phyloP scores from a whole-genome alignment of 345 rosid genomes.

The Cardamine resedifolia region DNA sequence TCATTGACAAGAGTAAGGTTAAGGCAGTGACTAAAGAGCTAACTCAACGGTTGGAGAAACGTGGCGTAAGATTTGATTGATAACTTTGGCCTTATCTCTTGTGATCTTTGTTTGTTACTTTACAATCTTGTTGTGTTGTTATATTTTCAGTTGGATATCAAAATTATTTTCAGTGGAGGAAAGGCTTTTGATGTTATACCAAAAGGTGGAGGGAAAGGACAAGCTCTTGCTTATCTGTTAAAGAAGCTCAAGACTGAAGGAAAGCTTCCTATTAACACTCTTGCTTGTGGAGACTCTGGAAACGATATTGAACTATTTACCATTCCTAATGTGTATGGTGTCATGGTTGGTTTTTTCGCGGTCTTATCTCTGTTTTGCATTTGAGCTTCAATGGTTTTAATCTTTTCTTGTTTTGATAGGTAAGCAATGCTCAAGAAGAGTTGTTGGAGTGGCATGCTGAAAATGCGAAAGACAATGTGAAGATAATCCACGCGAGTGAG shows the following conservation, averaged over 20 bases:
- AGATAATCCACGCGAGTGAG: slow-evolving; percentile 72
- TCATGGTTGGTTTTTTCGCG: slow-evolving; percentile 59
- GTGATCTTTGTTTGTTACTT: background rate
- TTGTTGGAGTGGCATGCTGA: slow-evolving; percentile 80
- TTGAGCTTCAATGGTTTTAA: background rate
- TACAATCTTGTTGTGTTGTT: background rate
- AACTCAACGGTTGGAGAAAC: slow-evolving; percentile 56
- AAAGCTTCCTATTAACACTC: slow-evolving; percentile 68
- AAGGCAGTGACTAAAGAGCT: slow-evolving; percentile 55
- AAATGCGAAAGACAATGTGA: slow-evolving; percentile 74
- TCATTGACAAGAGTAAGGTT: slow-evolving; percentile 72
- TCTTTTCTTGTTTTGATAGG: slow-evolving; percentile 43
- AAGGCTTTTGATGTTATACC: slow-evolving; percentile 87
- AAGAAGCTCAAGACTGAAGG: slow-evolving; percentile 69
- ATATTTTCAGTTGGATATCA: slow-evolving; percentile 68
- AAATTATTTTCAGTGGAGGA: slow-evolving; percentile 90
- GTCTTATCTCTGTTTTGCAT: background rate
- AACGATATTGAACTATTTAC: slow-evolving; percentile 91
- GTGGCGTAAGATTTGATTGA: slow-evolving; percentile 60
- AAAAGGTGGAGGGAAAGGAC: slow-evolving; percentile 96
- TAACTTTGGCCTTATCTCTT: background rate
- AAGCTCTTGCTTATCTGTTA: slow-evolving; percentile 87
- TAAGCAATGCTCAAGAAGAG: slow-evolving; percentile 94
- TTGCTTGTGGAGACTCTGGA: slow-evolving; percentile 97
- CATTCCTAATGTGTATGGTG: slow-evolving; percentile 85